Conservation (phyloP, 352 stramenopile species). For the Peronospora destructor region DNA sequence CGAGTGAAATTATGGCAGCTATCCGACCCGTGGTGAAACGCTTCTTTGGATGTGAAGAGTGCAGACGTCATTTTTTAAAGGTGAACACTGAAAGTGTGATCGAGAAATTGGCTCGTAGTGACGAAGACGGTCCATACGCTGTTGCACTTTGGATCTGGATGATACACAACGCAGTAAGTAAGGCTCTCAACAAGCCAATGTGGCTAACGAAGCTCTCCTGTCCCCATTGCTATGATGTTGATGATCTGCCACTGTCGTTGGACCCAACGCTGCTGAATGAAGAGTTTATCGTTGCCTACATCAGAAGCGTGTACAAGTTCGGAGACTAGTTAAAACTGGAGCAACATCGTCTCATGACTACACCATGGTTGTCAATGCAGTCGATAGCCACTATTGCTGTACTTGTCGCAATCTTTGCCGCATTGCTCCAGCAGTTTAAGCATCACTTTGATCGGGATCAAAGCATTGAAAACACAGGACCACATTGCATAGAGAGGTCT, state of each 20-base stretch:
- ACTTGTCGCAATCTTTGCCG: not conserved
- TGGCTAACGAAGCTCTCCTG: conserved; percentile 50
- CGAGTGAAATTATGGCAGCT: conserved; percentile 42
- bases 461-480: conserved; percentile 14
- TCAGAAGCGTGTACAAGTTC: conserved; percentile 41
- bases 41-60: conserved; percentile 77
- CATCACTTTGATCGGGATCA: conserved; percentile 17
- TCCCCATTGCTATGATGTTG: conserved; percentile 39
- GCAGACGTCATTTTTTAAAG: conserved; percentile 54
- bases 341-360: conserved; percentile 12
- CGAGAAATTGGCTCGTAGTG: conserved; percentile 28
- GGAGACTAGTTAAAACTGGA: conserved; percentile 22
- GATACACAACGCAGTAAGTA: conserved; percentile 80
- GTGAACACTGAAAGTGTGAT: conserved; percentile 53
- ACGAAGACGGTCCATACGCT: conserved; percentile 32
- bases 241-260: conserved; percentile 33
- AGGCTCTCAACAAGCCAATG: conserved; percentile 46
- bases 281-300: conserved; percentile 42
- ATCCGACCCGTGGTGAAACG: conserved; percentile 65
- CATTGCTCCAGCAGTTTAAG: conserved; percentile 15
- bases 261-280: conserved; percentile 33
- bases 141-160: conserved; percentile 66
- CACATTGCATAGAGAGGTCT: conserved; percentile 28
- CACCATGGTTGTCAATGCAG: conserved; percentile 18
- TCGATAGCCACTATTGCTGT: conserved; percentile 5